phyloP scores from a whole-genome alignment of 176 grass and related monocot genomes.

The Luzula sylvatica region DNA sequence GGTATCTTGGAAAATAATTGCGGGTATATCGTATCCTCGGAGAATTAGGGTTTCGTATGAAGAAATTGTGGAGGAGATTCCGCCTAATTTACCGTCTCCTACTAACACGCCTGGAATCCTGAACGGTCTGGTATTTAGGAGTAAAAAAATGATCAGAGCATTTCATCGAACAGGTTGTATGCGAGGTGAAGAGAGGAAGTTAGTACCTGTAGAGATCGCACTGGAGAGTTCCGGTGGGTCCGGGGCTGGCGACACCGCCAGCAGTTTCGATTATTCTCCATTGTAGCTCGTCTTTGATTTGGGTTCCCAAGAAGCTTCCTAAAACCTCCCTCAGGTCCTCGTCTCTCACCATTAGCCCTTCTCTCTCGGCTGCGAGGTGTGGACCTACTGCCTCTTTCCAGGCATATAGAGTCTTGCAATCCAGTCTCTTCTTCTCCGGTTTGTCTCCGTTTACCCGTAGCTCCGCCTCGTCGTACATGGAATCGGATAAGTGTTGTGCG shows the following conservation, averaged over 20 bases:
- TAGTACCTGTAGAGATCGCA: conserved; percentile 79
- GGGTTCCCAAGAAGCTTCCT: conserved; percentile 34
- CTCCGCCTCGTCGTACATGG: conserved; percentile 22
- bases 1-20: conserved; percentile 70
- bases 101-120: conserved; percentile 81
- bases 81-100: conserved; percentile 84
- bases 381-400: conserved; percentile 79
- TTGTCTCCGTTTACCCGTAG: conserved; percentile 18
- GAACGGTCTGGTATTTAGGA: conserved; percentile 41
- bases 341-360: conserved; percentile 56
- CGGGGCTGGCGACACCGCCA: conserved; percentile 72
- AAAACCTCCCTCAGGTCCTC: conserved; percentile 39
- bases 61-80: conserved; percentile 88
- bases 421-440: conserved; percentile 20
- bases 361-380: conserved; percentile 78
- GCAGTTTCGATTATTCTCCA: conserved; percentile 93
- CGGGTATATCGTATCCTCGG: conserved; percentile 85
- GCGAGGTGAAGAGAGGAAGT: not conserved
- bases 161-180: no score
- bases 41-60: conserved; percentile 72
- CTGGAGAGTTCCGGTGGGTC: conserved; percentile 61
- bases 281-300: conserved; percentile 5
- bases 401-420: conserved; percentile 67
- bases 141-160: not conserved
- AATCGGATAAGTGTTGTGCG: conserved; percentile 20